These are phyloP conservation scores for Saccharomycopsis fermentans DNA, from an alignment of 805 yeast species.

Conservation along the genomic window DNA sequence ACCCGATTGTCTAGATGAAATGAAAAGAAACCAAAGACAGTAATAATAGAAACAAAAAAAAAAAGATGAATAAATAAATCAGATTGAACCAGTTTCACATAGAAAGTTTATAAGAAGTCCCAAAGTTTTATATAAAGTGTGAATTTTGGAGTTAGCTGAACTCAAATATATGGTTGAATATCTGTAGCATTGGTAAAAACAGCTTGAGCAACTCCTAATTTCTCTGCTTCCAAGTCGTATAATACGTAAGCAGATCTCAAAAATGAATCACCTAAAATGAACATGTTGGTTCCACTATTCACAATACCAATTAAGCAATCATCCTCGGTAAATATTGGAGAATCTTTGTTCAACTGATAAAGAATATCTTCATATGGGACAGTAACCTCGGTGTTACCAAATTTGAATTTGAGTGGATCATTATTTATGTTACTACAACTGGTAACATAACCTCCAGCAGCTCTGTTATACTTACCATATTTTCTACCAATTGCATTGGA, in stretches of 20 bases:
- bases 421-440: slow-evolving; percentile 7
- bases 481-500: slow-evolving; percentile 21
- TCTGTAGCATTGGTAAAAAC: slow-evolving; percentile 5
- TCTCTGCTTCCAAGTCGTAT: slow-evolving; percentile 48
- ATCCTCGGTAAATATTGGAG: slow-evolving; percentile 8
- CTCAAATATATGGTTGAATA: neutral
- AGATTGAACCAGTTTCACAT: no score
- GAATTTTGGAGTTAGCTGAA: no score
- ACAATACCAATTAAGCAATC: slow-evolving; percentile 15
- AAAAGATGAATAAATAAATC: no score
- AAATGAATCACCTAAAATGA: slow-evolving; percentile 55
- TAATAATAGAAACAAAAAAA: no score
- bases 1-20: no score
- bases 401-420: slow-evolving; percentile 12
- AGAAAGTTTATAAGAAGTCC: no score
- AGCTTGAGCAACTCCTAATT: slow-evolving; percentile 47
- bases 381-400: slow-evolving; percentile 4
- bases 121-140: no score
- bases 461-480: slow-evolving; percentile 12
- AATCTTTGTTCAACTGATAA: slow-evolving; percentile 11
- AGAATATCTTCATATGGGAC: slow-evolving; percentile 16
- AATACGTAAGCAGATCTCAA: slow-evolving; percentile 57
- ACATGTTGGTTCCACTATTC: slow-evolving; percentile 7
- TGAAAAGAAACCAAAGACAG: no score
- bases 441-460: slow-evolving; percentile 15